Evolutionary conservation across 2,329 filamentous ascomycete species (phyloP), one percentile per base, ranked within the genome.

Genomic region (Xylariaceae sp.): DNA sequence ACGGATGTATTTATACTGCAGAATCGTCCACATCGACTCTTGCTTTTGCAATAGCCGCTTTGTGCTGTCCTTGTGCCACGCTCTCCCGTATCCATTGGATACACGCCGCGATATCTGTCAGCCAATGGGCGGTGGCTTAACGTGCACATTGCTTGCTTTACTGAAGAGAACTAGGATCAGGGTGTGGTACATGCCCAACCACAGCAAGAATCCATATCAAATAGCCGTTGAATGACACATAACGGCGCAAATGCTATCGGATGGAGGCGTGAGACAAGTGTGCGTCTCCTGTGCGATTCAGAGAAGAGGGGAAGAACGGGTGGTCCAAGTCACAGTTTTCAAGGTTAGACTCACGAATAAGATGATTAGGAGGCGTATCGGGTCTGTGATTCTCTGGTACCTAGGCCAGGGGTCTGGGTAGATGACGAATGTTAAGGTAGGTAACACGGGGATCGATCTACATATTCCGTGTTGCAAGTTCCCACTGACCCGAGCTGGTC

Each of bases 51-150:
- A 30, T 63, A 9, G 15, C 35, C 52, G 44, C 13, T 55, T 58
- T 63, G 55, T 58, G 42, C 59, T 61, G 60, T 54, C 59, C 53
- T 57, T 57, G 60, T 59, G 50, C 61, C 63, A 65, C 59, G 62
- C 67, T 61, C 57, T 60, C 63, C 60, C 56, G 59, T 54, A 48
- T 34, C 57, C 44, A 52, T 64, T 58, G 45, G 39, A 44, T 61
- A 60, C 60, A 53, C 59, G 62, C 50, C 55, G 49, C 55, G 47
- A 60, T 60, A 59, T 48, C 57, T 18, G 8, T 39, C 53, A 58
- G 51, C 67, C 67, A 69, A 69, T 69, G 60, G 60, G 64, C 61
- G 54, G 49, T 47, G 50, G 23, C 42, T 57, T 52, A 56, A 59
- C 48, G 51, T 54, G 53, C 45, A 58, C 34, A 55, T 56, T 53